Base-by-base conservation (phyloP, 228 moss, liverwort and hornwort species). In the Sphagnum fallax region DNA sequence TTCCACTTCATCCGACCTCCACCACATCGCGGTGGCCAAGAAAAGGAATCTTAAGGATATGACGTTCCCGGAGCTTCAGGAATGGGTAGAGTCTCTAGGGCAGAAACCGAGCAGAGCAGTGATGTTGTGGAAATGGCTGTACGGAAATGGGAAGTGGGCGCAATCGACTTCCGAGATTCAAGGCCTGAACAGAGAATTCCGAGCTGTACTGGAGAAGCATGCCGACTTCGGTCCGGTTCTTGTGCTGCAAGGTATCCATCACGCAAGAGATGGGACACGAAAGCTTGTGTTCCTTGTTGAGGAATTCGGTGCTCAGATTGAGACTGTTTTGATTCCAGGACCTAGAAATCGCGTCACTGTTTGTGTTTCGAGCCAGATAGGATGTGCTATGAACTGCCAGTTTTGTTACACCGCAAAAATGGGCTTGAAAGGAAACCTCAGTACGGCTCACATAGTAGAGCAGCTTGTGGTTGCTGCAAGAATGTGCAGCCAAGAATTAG, bases 381-480 rank as follows among this genome's bases (percentile, higher is more conserved):
- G 94, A 65, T 95, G 94, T 75, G 94, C 94, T 55, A 95, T 95
- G 94, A 95, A 92, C 57, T 95, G 94, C 71, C 94, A 95, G 71
- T 95, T 95, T 58, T 95, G 94, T 66, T 95, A 81, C 70, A 95
- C 94, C 10, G 92, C 90, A 69, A 91, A 88, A 72, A 95, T 95
- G 94, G 92, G 94, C 0, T 74, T 92, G 52, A 84, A 87, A 49
- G 90, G 90, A 52, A 85, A 90, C 64, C 69, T 95, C 32, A 81
- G 74, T 69, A 90, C 91, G 12, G 86, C 90, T 5, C 92, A 95
- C 60, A 92, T 95, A 50, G 91, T 95, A 47, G 94, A 92, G 79
- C 94, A 92, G 77, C 76, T 95, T 10, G 90, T 95, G 10, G 88
- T 91, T 51, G 90, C 94, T 10, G 84, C 88, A 18, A 86, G 94